Conservation (phyloP, 2,329 filamentous ascomycete genomes). For the Pleoardoris graminearum region DNA sequence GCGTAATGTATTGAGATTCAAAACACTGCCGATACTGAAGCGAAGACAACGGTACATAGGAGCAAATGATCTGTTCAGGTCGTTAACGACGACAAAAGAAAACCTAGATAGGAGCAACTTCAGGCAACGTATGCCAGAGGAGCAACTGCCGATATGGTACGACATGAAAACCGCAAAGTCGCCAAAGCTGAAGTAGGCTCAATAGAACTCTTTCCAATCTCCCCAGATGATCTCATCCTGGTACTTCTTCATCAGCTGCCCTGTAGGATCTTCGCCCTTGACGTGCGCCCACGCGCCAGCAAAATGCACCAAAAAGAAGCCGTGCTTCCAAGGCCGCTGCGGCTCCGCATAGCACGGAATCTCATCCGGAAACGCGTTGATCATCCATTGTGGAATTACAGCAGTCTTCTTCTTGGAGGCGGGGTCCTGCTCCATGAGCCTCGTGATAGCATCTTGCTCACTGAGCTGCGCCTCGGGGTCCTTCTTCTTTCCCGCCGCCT, state of each 20-base stretch:
- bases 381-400: constrained; percentile 43
- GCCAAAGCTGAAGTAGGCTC: not conserved
- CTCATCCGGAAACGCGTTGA: constrained; percentile 48
- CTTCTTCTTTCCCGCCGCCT: constrained; percentile 26
- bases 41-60: no score
- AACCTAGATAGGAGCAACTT: no score
- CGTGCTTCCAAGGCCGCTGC: constrained; percentile 35
- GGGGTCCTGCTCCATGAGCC: constrained; percentile 35
- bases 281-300: constrained; percentile 49
- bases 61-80: no score
- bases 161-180: no score
- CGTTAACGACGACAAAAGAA: no score
- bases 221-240: constrained; percentile 38
- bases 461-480: constrained; percentile 29
- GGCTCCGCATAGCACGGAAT: constrained; percentile 44
- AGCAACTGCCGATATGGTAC: no score
- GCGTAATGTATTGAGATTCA: no score
- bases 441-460: constrained; percentile 47
- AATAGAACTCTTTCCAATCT: constrained; percentile 37
- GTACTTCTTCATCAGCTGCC: constrained; percentile 46
- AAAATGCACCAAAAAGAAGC: constrained; percentile 47
- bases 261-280: constrained; percentile 44
- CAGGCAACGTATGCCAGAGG: no score
- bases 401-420: constrained; percentile 23
- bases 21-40: no score